Base-by-base conservation (phyloP, 2,329 filamentous ascomycete species). In the Alternaria triticimaculans region DNA sequence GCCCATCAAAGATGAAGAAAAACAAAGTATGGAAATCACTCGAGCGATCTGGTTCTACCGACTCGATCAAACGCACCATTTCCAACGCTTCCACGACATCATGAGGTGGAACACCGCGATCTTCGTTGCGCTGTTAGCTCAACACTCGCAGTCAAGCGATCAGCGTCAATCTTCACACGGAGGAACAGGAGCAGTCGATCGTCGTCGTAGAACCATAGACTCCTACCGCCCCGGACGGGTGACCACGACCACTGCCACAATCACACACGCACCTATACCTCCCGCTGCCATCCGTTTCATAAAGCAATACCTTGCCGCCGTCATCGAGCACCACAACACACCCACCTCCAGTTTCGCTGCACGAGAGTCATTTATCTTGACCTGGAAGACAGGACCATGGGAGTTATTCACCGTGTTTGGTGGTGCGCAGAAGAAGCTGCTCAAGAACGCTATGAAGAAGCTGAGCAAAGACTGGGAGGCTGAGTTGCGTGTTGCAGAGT, bases 11-110 rank as follows among this genome's bases (percentile, higher is more conserved):
- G 58, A 55, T 45, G 28, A 55, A 14, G 44, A 20, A 18, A 25
- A 46, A 11, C 71, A 72, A 43, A 25, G 30, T 21, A 55, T 63
- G 3, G 48, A 66, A 18, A 55, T 69, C 18, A 72, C 67, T 0
- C 66, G 70, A 8, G 67, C 69, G 6, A 70, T 73, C 20, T 76
- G 69, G 65, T 75, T 67, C 66, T 73, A 71, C 50, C 64, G 72
- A 20, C 58, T 74, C 6, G 56, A 63, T 20, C 49, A 63, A 18
- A 10, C 43, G 6, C 66, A 66, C n/a, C 72, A 74, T 33, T 72
- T 74, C 49, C 64, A 71, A 33, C 67, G 74, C 12, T 72, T 67
- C 30, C 72, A 72, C 37, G 69, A 76, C 28, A 26, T n/a, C 1
- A 48, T 62, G 9, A 66, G 72, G 44, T 75, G 69, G 69, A 76